Evolutionary conservation across 2,329 filamentous ascomycete genomes (phyloP), one percentile per base, ranked within the genome.

Genomic region (Aspergillus hortae): DNA sequence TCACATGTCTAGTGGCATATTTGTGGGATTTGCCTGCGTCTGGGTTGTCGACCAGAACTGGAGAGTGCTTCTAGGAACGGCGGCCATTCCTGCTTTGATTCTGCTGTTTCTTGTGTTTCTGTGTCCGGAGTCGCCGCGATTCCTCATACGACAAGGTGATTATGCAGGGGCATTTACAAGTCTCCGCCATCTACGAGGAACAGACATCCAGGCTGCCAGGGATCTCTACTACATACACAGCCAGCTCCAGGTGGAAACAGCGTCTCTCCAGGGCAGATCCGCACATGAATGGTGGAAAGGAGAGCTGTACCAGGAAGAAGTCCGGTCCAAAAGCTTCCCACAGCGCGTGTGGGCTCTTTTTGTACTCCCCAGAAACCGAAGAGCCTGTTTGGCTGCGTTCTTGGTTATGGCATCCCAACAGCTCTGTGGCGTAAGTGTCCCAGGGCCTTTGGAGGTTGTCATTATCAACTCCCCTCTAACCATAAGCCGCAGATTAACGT

Each of bases 21-120:
- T 60, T n/a, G 1, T 59, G 4, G 56, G 56, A 7, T 59, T 58
- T 33, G 48, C 47, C 4, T 51, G 44, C 33, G 51, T 54, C 4
- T 57, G 49, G 49, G 56, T 60, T 17, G 54, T 23, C 2, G 35
- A 70, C 71, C 35, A 62, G 69, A 32, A 50, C 2, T 79, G 77
- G 77, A 62, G 77, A 5, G 62, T 79, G 17, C 73, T 78, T 52
- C 61, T 78, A 11, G 77, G 74, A 1, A 74, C 71, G 0, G 74
- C 76, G 4, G 76, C 76, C 49, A 73, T 78, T 42, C 77, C 77
- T 3, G 75, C 76, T 4, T 61, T 78, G 1, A 70, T 75, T 2
- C 62, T 80, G 9, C 53, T 72, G 2, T 32, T 78, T 15, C 74
- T 76, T 1, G 74, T 80, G n/a, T 75, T 65, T 46, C 72, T 74